Evolutionary conservation across 2,329 filamentous ascomycete genomes (phyloP), one percentile per base, ranked within the genome.

Genomic region (Epichloe brachyelytri): DNA sequence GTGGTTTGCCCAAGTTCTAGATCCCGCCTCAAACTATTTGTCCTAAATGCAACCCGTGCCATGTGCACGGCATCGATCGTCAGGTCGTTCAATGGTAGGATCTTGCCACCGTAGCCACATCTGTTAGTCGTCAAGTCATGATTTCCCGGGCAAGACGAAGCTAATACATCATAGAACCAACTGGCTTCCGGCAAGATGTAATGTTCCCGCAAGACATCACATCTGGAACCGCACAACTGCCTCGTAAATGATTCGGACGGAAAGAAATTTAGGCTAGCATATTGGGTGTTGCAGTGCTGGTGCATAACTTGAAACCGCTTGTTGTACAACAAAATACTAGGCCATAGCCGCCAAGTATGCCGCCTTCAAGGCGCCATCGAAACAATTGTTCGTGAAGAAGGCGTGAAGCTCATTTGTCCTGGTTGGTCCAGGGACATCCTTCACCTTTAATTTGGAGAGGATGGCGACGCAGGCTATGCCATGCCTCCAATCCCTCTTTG

Each of bases 111-210:
- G 14, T 7, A 30, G 10, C 46, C 19, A 4, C 6, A n/a, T 26
- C 20, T 46, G 6, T 48, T n/a, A 14, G 12, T 15, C 34, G 20
- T 5, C 20, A 17, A 45, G 26, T 20, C 36, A 41, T 50, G 40
- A 44, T n/a, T 11, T 8, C 5, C 17, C 19, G 12, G 66, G 67
- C 65, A 71, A 64, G 59, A 55, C 54, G 63, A 71, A 71, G 69
- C 69, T 68, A 70, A 65, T 59, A 58, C 59, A 65, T 63, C 47
- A 58, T 62, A 62, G 62, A 63, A 57, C 15, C 36, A 36, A 48
- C 11, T 33, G 36, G 30, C 45, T 47, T 36, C 51, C 22, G n/a
- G 48, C 20, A 26, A 48, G 38, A n/a, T 10, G 39, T 20, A 43
- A 34, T 26, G 22, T 20, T 33, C 17, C 12, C 20, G 33, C 41